Evolutionary conservation across 2,329 filamentous ascomycete genomes (phyloP), one percentile per base, ranked within the genome.

Genomic region (Arthrobotrys megalospora): DNA sequence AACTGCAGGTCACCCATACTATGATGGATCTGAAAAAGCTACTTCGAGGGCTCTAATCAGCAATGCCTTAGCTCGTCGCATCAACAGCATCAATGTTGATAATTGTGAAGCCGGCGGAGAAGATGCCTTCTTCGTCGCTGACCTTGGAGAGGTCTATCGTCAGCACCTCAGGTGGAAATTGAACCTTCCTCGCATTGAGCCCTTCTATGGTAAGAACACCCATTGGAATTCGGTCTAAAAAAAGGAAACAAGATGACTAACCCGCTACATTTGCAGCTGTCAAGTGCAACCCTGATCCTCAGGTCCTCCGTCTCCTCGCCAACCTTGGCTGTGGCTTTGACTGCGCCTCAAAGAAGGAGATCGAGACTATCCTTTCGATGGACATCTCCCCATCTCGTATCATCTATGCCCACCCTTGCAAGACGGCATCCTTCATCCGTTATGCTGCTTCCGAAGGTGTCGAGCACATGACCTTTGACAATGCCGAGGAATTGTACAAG

Each of bases 391-490:
- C 96, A 11, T 90, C 91, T 81, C 94, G 95, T 85, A 96, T 99
- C 87, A 97, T 99, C 86, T 99, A 98, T 84, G 96, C 96, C 62
- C 96, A 99, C 87, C 96, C 96, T 70, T 98, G 96, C 92, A 99
- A 99, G 90, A 99, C 96, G 83, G 97, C 96, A 87, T 97, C 95
- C 58, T 98, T 97, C 85, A 89, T 99, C 80, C 93, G 94, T 83
- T 97, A 94, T 83, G 96, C 96, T 80, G 90, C 92, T 83, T 89
- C 90, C 83, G 88, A 91, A 81, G 92, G 92, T 81, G 96, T 99
- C 84, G 95, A 92, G 87, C 93, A 97, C 88, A 98, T 99, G 95
- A 99, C 96, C 1, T 98, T 99, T 84, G 96, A 99, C 89, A 99
- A 99, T 82, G 90, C 92, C 84, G 96, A 99, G 85, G 96, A 99